phyloP scores from a whole-genome alignment of 192 early-diverging fungal species.

The Chytriomyces confervae region DNA sequence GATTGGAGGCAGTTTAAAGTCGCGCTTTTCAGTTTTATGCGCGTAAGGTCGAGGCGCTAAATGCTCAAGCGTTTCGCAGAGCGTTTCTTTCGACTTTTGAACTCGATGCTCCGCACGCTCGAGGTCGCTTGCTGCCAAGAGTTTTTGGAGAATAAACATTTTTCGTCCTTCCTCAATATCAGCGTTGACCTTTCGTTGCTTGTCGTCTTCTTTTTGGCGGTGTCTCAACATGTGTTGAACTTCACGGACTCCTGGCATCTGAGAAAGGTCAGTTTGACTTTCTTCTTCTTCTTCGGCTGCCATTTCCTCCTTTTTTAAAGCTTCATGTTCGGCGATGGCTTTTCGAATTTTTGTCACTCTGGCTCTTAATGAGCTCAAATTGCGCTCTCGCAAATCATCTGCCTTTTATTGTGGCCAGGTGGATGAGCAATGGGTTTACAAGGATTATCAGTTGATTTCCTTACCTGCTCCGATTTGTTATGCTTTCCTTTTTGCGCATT shows the following conservation, averaged over 20 bases:
- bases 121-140: conserved; percentile 9
- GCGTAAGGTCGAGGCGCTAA: conserved; percentile 7
- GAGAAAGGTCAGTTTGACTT: conserved; percentile 19
- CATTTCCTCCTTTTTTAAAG: background rate
- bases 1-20: background rate
- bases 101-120: conserved; percentile 2
- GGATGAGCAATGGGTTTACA: too few species aligned
- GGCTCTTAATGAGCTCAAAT: conserved; percentile 14
- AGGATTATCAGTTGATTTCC: too few species aligned
- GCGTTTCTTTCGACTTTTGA: conserved; percentile 4
- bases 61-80: conserved; percentile 20
- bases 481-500: too few species aligned
- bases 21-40: background rate
- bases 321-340: conserved; percentile 28
- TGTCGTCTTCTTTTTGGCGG: conserved; percentile 6
- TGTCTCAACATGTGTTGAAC: background rate
- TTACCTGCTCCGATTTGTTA: too few species aligned
- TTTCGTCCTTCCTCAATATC: conserved; percentile 12
- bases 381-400: background rate
- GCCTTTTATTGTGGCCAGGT: background rate
- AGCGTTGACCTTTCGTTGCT: background rate
- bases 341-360: conserved; percentile 34
- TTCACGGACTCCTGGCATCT: conserved; percentile 24
- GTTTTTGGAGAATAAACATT: conserved; percentile 10
- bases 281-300: too few species aligned